Conservation (phyloP, 805 yeast genomes). For the Pichia sporocuriosa region DNA sequence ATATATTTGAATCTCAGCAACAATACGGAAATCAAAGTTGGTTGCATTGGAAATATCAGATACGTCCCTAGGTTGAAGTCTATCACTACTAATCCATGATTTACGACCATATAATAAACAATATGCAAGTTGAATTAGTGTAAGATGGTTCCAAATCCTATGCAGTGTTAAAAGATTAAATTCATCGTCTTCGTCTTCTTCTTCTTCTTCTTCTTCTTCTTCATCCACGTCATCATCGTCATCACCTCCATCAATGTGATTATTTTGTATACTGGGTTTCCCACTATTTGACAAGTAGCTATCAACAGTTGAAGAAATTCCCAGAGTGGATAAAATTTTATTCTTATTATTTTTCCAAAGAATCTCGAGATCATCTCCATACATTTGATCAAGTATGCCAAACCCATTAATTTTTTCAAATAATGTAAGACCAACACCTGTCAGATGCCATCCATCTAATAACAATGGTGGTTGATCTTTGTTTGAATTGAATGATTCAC, state of each 20-base stretch:
- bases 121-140: constrained; percentile 32
- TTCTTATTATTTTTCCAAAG: constrained; percentile 6
- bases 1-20: constrained; percentile 63
- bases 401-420: constrained; percentile 44
- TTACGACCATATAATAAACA: constrained; percentile 36
- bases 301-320: too few species aligned
- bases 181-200: constrained; percentile 28
- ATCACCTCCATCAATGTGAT: not conserved
- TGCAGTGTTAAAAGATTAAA: constrained; percentile 48
- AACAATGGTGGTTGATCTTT: constrained; percentile 2
- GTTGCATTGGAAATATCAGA: constrained; percentile 53
- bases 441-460: constrained; percentile 65
- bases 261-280: too few species aligned
- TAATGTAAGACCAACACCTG: constrained; percentile 59
- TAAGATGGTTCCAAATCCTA: constrained; percentile 66
- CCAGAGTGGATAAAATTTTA: not conserved
- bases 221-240: not conserved
- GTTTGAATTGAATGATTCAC: too few species aligned
- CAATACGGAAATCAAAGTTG: constrained; percentile 78
- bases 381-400: constrained; percentile 31
- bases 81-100: constrained; percentile 31
- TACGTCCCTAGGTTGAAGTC: constrained; percentile 35
- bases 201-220: constrained; percentile 4
- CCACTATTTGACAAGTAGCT: too few species aligned
- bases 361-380: constrained; percentile 20